A percentile compares a stretch with the other conserved stretches of the same genome.
Conservation (phyloP, 768 basidiomycete species). For the Russula vinacea region DNA sequence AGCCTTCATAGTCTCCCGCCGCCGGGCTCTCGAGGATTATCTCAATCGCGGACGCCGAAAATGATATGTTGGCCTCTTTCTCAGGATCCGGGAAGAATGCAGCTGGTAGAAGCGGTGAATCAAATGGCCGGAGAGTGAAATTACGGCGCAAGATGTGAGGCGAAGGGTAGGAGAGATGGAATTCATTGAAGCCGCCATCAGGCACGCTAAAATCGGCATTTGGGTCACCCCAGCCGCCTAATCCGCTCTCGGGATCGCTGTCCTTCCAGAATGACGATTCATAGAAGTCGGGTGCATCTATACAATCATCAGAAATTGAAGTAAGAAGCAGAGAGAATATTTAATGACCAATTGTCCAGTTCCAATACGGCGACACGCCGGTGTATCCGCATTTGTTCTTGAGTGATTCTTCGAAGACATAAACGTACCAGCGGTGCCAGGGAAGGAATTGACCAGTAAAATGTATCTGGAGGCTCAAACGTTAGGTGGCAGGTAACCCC, state of each 20-base stretch:
- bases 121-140: constrained; percentile 37
- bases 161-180: constrained; percentile 37
- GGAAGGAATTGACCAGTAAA: constrained; percentile 33
- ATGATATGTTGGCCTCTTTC: constrained; percentile 33
- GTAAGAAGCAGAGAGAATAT: background rate
- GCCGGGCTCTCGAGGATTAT: constrained; percentile 33
- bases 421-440: constrained; percentile 34
- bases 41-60: constrained; percentile 32
- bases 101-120: constrained; percentile 12
- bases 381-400: constrained; percentile 32
- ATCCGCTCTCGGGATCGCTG: constrained; percentile 30
- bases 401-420: constrained; percentile 30
- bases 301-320: background rate
- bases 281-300: constrained; percentile 32
- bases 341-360: constrained; percentile 33
- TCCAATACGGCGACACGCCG: constrained; percentile 34
- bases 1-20: constrained; percentile 37
- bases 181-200: constrained; percentile 35
- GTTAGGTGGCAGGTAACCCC: too few relatives aligned
- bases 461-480: constrained; percentile 27
- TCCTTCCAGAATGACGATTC: constrained; percentile 32
- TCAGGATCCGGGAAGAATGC: constrained; percentile 29
- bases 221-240: constrained; percentile 35
- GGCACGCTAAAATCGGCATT: constrained; percentile 31
- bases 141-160: constrained; percentile 38